Evolutionary conservation across 1,284 basidiomycete species (phyloP).

Genomic region (Grifola frondosa): DNA sequence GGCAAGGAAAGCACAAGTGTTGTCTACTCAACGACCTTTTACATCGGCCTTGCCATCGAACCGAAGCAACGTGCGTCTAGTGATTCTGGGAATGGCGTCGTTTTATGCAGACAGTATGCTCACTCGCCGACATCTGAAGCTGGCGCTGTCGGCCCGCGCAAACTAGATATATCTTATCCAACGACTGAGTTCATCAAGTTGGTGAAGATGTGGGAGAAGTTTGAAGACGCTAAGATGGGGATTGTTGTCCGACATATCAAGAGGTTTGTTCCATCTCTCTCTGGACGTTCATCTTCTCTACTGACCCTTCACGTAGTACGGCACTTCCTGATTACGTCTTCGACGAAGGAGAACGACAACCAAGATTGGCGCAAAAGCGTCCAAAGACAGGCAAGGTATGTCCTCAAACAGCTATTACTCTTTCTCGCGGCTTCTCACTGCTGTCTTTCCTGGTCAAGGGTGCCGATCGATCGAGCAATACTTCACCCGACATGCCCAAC

Average conservation of each 20-base stretch:
- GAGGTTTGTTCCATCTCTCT: conserved; percentile 54
- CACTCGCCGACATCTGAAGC: conserved; percentile 42
- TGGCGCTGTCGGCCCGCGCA: conserved; percentile 69
- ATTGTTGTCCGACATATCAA: conserved; percentile 94
- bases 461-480: conserved; percentile 59
- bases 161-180: conserved; percentile 95
- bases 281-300: conserved; percentile 9
- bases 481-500: conserved; percentile 70
- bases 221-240: conserved; percentile 91
- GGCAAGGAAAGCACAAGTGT: conserved; percentile 74
- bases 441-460: conserved; percentile 40
- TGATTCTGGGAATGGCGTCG: background rate
- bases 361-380: conserved; percentile 61
- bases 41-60: conserved; percentile 93
- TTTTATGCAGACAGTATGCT: conserved; percentile 8
- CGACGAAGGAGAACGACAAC: conserved; percentile 75
- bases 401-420: conserved; percentile 19
- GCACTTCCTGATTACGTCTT: conserved; percentile 82
- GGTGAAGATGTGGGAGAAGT: conserved; percentile 96
- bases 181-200: conserved; percentile 95
- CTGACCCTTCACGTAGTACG: conserved; percentile 44
- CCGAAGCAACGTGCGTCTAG: conserved; percentile 78
- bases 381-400: conserved; percentile 76
- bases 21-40: conserved; percentile 94
- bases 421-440: conserved; percentile 11